phyloP scores from a whole-genome alignment of 73 alveolate genomes.

The Uronychia setigera region DNA sequence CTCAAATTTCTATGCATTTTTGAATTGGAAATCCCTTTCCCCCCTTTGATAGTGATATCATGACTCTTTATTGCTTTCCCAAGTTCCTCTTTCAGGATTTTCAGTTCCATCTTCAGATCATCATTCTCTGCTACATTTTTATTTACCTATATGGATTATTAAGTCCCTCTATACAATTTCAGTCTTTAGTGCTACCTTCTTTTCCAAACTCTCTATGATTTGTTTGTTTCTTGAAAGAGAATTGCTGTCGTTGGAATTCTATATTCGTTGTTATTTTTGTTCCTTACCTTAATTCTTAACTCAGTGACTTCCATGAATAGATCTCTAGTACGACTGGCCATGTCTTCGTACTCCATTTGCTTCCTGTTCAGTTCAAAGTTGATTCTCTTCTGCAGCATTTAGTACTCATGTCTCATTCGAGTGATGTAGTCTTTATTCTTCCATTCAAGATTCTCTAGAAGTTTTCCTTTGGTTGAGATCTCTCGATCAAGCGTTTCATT shows the following conservation, averaged over 20 bases:
- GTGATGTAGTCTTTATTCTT: background rate
- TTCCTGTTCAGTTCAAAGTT: background rate
- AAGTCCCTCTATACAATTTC: background rate
- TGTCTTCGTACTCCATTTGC: constrained; percentile 1
- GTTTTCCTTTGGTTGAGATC: background rate
- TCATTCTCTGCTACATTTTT: background rate
- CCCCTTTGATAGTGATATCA: too few relatives aligned
- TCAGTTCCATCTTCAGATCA: background rate
- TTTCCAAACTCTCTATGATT: background rate
- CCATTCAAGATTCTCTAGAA: background rate
- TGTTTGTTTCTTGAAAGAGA: background rate
- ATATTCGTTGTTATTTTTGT: background rate
- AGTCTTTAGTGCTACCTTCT: background rate
- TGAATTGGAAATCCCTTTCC: too few relatives aligned
- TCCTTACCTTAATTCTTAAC: background rate
- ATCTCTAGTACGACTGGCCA: background rate
- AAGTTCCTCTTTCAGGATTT: background rate
- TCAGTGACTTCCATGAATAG: background rate
- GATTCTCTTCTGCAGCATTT: background rate
- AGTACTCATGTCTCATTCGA: background rate
- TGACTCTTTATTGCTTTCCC: background rate
- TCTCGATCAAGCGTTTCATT: background rate
- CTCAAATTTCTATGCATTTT: too few relatives aligned
- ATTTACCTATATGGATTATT: background rate
- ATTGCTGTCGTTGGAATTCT: background rate